Percentiles rank a stretch among this genome's conserved stretches.
phyloP scores from a whole-genome alignment of 768 basidiomycete species.

The Leucosporidium yakuticum region DNA sequence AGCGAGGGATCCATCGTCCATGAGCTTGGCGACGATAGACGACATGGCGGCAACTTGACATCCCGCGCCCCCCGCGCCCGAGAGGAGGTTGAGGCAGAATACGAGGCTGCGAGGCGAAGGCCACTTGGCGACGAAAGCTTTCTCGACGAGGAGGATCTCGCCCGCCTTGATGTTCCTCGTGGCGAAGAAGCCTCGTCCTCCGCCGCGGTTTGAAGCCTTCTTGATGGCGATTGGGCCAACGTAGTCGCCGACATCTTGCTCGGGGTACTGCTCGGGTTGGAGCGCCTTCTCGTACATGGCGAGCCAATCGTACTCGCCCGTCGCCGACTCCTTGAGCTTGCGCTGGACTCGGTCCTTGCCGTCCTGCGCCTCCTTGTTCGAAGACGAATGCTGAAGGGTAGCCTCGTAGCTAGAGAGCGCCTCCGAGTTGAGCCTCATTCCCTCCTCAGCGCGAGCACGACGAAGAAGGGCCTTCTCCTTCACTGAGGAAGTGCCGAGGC shows the following conservation, averaged over 20 bases:
- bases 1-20: background rate
- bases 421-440: background rate
- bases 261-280: background rate
- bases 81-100: constrained; percentile 51
- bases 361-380: background rate
- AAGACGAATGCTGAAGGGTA: background rate
- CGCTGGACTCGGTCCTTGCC: background rate
- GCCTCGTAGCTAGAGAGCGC: background rate
- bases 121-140: constrained; percentile 65
- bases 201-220: background rate
- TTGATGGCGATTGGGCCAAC: constrained; percentile 12
- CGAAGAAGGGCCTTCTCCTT: constrained; percentile 67
- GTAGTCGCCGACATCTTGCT: background rate
- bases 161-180: constrained; percentile 19
- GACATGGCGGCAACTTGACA: background rate
- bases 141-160: constrained; percentile 18
- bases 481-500: background rate
- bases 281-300: background rate
- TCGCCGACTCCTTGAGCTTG: background rate
- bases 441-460: constrained; percentile 1
- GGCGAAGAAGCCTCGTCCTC: constrained; percentile 19
- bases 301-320: constrained; percentile 15
- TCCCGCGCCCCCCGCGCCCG: too few species aligned
- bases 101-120: constrained; percentile 62
- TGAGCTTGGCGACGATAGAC: background rate